Conservation (phyloP, 805 yeast genomes). For the Hanseniaspora guilliermondii region DNA sequence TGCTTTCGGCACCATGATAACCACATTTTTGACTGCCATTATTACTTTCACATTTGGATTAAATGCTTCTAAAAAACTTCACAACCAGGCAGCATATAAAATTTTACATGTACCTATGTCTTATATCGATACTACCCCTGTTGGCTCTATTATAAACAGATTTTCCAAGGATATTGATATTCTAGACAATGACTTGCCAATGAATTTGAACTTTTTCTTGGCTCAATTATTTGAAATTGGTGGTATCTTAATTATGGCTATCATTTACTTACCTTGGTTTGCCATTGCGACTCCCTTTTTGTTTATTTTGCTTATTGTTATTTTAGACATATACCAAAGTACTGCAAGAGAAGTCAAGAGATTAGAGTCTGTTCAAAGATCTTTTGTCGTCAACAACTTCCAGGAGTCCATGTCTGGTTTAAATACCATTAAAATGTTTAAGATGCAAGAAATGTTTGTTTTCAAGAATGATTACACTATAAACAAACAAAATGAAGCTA, state of each 20-base stretch:
- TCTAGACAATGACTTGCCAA: constrained; percentile 61
- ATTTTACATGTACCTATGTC: constrained; percentile 71
- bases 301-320: constrained; percentile 28
- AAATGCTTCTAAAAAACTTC: constrained; percentile 46
- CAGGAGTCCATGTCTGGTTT: constrained; percentile 62
- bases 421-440: constrained; percentile 52
- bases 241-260: constrained; percentile 54
- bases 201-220: constrained; percentile 50
- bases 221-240: constrained; percentile 36
- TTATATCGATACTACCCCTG: constrained; percentile 73
- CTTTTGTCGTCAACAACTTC: constrained; percentile 59
- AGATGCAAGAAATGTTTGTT: constrained; percentile 35
- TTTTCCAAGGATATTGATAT: constrained; percentile 71
- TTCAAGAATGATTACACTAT: constrained; percentile 35
- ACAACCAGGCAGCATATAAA: constrained; percentile 45
- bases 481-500: constrained; percentile 56
- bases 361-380: constrained; percentile 58
- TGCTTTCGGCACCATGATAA: constrained; percentile 36
- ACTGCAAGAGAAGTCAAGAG: constrained; percentile 68
- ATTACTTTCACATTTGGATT: constrained; percentile 40
- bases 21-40: constrained; percentile 33
- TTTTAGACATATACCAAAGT: constrained; percentile 50
- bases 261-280: constrained; percentile 65
- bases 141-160: constrained; percentile 74
- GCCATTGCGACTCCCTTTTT: constrained; percentile 54